Percentiles rank a stretch among this genome's conserved stretches.
These are phyloP conservation scores for Cyberlindnera misumaiensis DNA, from an alignment of 805 yeast genomes.

Conservation along the genomic window DNA sequence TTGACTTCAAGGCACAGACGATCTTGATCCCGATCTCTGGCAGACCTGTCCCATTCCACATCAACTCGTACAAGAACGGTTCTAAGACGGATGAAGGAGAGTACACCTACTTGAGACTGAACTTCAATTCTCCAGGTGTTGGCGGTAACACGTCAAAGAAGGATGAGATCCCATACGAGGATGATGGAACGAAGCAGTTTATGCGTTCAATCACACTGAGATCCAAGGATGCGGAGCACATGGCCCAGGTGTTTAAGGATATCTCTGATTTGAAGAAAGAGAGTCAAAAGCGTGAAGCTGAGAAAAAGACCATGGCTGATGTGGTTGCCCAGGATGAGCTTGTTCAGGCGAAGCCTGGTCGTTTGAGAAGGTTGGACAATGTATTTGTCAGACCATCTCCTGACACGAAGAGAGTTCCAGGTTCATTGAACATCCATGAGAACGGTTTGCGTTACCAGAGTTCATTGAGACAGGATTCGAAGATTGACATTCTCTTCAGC, in stretches of 20 bases:
- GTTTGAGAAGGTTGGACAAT: conserved; percentile 81
- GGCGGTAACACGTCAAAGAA: conserved; percentile 63
- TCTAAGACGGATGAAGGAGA: conserved; percentile 96
- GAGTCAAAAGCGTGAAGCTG: conserved; percentile 83
- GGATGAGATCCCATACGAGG: conserved; percentile 87
- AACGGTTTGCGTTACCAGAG: conserved; percentile 94
- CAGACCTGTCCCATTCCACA: conserved; percentile 96
- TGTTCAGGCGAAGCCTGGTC: conserved; percentile 72
- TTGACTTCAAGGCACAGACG: conserved; percentile 83
- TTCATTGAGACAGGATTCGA: conserved; percentile 75
- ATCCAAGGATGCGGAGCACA: conserved; percentile 84
- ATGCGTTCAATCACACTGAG: conserved; percentile 82
- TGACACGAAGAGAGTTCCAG: conserved; percentile 93
- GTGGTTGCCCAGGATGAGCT: conserved; percentile 89
- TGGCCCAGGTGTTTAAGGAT: conserved; percentile 82
- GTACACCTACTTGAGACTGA: conserved; percentile 80
- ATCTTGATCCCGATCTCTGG: conserved; percentile 88
- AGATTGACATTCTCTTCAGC: conserved; percentile 79
- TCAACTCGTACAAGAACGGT: conserved; percentile 88
- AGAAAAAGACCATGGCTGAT: conserved; percentile 86
- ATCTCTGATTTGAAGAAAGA: conserved; percentile 91
- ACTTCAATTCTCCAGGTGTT: conserved; percentile 89
- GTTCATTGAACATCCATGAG: conserved; percentile 84
- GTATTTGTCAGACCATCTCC: conserved; percentile 94
- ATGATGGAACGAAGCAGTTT: conserved; percentile 77